Percentiles rank a stretch among this genome's conserved stretches.
Evolutionary conservation across 2,329 filamentous ascomycete species (phyloP).

Genomic region (Fusarium avenaceum): DNA sequence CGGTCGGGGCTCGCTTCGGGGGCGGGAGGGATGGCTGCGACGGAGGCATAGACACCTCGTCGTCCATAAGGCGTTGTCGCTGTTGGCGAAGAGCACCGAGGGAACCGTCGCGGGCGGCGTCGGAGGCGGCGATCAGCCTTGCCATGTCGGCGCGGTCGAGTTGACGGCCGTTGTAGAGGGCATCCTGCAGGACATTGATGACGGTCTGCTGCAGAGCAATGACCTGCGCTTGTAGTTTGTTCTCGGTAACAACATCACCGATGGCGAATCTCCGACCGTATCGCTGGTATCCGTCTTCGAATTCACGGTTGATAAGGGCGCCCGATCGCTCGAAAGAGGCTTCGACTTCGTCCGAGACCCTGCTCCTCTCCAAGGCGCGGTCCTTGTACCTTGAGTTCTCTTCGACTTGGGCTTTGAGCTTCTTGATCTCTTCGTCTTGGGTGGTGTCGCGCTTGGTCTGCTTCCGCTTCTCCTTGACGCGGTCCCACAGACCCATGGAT

Average conservation of each 20-base stretch:
- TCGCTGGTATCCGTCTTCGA: conserved; percentile 43
- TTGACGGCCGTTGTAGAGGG: conserved; percentile 37
- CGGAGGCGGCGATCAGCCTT: conserved; percentile 42
- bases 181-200: conserved; percentile 46
- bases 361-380: conserved; percentile 11
- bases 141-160: conserved; percentile 45
- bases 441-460: conserved; percentile 42
- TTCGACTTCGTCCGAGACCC: conserved; percentile 37
- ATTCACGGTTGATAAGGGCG: conserved; percentile 46
- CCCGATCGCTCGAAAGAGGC: conserved; percentile 42
- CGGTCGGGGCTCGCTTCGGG: conserved; percentile 14
- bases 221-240: conserved; percentile 46
- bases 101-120: conserved; percentile 43
- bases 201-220: conserved; percentile 48
- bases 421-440: conserved; percentile 47
- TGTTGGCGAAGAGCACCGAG: conserved; percentile 43
- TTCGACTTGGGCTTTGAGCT: conserved; percentile 42
- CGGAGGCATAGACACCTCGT: conserved; percentile 9
- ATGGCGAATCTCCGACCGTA: conserved; percentile 43
- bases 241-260: conserved; percentile 46
- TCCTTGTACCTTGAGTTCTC: conserved; percentile 14
- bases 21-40: conserved; percentile 5
- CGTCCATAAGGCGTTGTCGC: conserved; percentile 33
- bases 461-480: conserved; percentile 44
- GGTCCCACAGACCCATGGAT: conserved; percentile 48